Evolutionary conservation across 1,139 yeast genomes (phyloP), one percentile per base, ranked within the genome.

Genomic region (Blastobotrys elegans): DNA sequence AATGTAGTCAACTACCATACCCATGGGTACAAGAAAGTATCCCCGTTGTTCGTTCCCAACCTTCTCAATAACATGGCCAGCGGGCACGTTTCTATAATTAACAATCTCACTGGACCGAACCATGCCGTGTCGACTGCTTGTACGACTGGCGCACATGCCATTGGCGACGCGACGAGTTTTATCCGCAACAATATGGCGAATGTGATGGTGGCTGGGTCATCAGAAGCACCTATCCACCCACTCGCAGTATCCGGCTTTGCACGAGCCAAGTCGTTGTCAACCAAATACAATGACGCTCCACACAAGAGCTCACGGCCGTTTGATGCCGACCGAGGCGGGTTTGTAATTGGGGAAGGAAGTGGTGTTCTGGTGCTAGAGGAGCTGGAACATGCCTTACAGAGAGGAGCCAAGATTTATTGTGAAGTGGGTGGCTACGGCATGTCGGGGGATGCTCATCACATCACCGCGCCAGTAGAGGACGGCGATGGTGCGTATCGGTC

Each of bases 41-140:
- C 87, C 45, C 98, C 98, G 1, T 66, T 89, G 49, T 85, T 90
- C 63, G 80, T 94, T 11, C 97, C 98, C 0, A 81, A 78, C 56
- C 68, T 90, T 41, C 71, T 94, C 45, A 79, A 86, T 44, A 94
- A 92, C 65, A 94, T 94, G 97, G 96, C 96, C 0, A 89, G 92
- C 0, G 97, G 98, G 2, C 84, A 89, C 55, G 77, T 92, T 4
- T 84, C 96, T 4, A 90, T 92, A 50, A 75, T 78, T 55, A 78
- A 81, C 59, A 84, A 85, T 2, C 68, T 88, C 30, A 71, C 76
- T 56, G 99, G 98, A 0, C 96, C 96, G 1, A 79, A 86, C 48
- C 96, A 89, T 62, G 72, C 96, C 0, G 94, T 83, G 0, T 79
- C 96, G 1, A 89, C 97, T 0, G 98, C 98, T 0, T 94, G 99